Base-by-base conservation (phyloP, 1,139 yeast species). In the Geotrichum aggregatum region DNA sequence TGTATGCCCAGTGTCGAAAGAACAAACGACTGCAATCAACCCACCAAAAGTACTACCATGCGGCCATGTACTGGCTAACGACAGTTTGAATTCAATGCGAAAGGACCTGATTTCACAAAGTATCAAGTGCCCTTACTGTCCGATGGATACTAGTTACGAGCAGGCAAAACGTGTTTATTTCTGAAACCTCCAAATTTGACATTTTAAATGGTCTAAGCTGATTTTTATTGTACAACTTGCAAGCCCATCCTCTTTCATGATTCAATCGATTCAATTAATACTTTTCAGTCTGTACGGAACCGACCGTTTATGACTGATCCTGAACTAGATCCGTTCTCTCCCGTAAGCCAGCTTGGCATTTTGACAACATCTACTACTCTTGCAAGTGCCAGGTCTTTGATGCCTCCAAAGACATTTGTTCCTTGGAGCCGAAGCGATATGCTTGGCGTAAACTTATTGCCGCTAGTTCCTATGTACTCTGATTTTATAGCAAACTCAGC, bases 1-100 rank as follows among this genome's bases (percentile, higher is more conserved):
- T 67, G 89, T 88, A 3, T 89, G 97, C 66, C 97, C 97, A 0
- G 91, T 89, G 1, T 79, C 92, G 6, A 86, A 87, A 66, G 96
- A 88, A 61, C 96, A 91, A 63, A 77, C 87, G 0, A 80, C 84
- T 0, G 66, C 64, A 11, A 69, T 64, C 11, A 82, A 82, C 59
- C 84, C 86, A 2, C 84, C 87, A 1, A 75, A 75, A 72, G 75
- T 81, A 53, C 67, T 83, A 35, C 83, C 84, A 0, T 83, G 88
- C 61, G 81, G 82, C 42, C 88, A 83, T 65, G 70, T 83, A 13
- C 69, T 83, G 6, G 78, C 84, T 0, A 72, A 72, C 59, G 75
- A 76, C 49, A 78, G 83, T 51, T 63, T 82, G 53, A 67, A 67
- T 43, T 66, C 69, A 34, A 62, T 76, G 50, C 66, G 72, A 38